Conservation (phyloP, 2,329 filamentous ascomycete genomes). For the Colletotrichum gloeosporioides region DNA sequence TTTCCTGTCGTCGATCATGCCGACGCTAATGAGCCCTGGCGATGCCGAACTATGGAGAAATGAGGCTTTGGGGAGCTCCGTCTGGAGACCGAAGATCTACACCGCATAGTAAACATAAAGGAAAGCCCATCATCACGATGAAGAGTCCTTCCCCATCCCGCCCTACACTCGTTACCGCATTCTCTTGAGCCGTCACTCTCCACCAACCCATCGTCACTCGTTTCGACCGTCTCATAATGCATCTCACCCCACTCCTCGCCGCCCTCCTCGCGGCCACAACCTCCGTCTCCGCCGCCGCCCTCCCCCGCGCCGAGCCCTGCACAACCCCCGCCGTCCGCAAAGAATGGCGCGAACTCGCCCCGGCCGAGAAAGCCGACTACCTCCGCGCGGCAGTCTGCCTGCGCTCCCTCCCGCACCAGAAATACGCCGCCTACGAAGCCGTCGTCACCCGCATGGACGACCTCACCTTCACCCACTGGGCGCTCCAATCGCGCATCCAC, state of each 20-base stretch:
- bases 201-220: background rate
- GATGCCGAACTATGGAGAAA: background rate
- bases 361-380: constrained; percentile 22
- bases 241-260: background rate
- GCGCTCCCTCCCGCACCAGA: constrained; percentile 11
- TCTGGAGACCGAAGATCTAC: background rate
- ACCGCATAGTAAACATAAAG: background rate
- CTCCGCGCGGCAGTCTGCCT: constrained; percentile 23
- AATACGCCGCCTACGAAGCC: constrained; percentile 17
- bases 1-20: background rate
- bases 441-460: constrained; percentile 24
- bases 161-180: background rate
- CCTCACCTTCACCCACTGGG: constrained; percentile 21
- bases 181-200: background rate
- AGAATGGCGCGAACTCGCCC: constrained; percentile 24
- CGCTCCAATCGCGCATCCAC: constrained; percentile 22
- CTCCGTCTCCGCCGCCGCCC: background rate
- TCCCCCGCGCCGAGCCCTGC: background rate
- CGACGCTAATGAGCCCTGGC: background rate
- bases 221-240: accelerated
- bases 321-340: constrained; percentile 12
- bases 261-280: background rate
- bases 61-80: background rate
- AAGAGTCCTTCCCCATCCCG: accelerated
- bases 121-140: background rate